phyloP scores from a whole-genome alignment of 192 early-diverging fungal species.

The Backusella liffmaniae region DNA sequence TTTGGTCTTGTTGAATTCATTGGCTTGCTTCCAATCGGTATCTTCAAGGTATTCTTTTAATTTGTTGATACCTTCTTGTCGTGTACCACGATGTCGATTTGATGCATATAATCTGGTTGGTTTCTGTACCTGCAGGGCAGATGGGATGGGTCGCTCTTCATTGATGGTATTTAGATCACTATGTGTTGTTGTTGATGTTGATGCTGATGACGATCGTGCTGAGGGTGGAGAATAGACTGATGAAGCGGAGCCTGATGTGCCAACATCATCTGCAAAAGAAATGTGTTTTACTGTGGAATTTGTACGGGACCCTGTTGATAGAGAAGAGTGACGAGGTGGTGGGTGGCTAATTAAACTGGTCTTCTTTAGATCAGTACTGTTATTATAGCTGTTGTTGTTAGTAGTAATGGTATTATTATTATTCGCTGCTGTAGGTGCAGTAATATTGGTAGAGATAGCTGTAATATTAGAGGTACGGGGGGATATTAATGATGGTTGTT shows the following conservation, averaged over 20 bases:
- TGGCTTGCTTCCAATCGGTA: conserved; percentile 40
- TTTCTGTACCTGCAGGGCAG: neutral
- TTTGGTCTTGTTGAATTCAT: conserved; percentile 34
- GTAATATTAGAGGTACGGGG: neutral
- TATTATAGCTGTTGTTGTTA: neutral
- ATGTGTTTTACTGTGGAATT: neutral
- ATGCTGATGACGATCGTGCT: neutral
- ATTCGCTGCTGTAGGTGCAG: neutral
- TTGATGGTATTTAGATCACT: neutral
- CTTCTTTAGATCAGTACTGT: neutral
- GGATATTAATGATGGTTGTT: neutral
- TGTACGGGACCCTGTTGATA: neutral
- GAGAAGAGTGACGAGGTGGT: conserved; percentile 37
- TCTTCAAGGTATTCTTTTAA: conserved; percentile 38
- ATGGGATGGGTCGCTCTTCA: neutral
- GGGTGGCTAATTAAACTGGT: conserved; percentile 12
- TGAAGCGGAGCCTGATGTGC: neutral
- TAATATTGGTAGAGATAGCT: neutral
- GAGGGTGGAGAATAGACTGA: neutral
- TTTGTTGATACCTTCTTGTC: conserved; percentile 21
- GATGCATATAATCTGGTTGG: conserved; percentile 19
- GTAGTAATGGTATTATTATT: neutral
- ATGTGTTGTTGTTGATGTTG: conserved; percentile 7
- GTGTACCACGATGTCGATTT: conserved; percentile 37
- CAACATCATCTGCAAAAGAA: conserved; percentile 5